Evolutionary conservation across 2,329 filamentous ascomycete species (phyloP), one percentile per base, ranked within the genome.

Genomic region (Aspergillus sp.): DNA sequence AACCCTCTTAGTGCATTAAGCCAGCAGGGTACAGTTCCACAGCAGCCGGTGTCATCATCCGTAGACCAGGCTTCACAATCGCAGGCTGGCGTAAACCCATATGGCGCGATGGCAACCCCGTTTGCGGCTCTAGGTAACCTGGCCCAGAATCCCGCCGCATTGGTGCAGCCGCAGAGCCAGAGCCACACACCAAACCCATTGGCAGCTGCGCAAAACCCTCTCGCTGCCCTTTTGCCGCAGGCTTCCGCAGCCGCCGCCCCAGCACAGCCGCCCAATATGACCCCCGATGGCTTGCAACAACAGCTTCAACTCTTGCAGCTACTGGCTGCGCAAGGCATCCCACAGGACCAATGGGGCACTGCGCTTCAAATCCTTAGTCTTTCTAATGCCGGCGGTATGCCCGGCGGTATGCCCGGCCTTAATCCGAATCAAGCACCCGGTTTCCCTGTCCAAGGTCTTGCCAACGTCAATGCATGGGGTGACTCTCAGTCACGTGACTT

Each of bases 291-390:
- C 65, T 80, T 90, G 60, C 87, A 91, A 45, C 73, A 91, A 73
- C 90, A 93, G 72, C 82, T 93, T 59, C 82, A 90, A 75, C 79
- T 95, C 65, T 85, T 96, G 69, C 91, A 93, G 77, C 84, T 90
- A 11, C 83, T 96, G 59, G 85, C 89, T 61, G 87, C 90, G 38
- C 89, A 92, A 75, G 91, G 91, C 52, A 82, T 95, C 28, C 85
- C 91, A 3, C 84, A 91, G 76, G 92, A 95, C 64, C 89, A 93
- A 77, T 92, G 92, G 78, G 87, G 76, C 7, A 81, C 83, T 3
- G 82, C 84, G n/a, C 71, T 86, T 38, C 78, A 83, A 68, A 80
- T 85, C 55, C 79, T 86, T 62, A 82, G 71, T 64, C 69, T 78
- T 53, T 73, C 78, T 53, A 76, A 72, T 65, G 67, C 68, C 43